Conservation (phyloP, 2,329 filamentous ascomycete species). For the Aureobasidium sp. region DNA sequence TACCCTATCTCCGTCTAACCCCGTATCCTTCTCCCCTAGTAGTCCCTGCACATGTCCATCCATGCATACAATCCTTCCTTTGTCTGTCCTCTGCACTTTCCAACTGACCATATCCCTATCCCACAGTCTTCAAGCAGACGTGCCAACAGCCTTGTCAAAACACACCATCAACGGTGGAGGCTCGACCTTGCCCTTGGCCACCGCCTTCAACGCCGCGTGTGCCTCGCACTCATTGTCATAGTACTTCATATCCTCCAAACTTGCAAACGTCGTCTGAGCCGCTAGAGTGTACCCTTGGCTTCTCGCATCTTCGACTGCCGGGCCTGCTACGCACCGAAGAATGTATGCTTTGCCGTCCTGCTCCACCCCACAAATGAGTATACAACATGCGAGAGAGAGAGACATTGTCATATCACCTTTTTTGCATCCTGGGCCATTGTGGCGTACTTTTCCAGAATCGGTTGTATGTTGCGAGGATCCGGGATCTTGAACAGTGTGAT, state of each 20-base stretch:
- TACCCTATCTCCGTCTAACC: too few relatives aligned
- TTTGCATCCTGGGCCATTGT: constrained; percentile 37
- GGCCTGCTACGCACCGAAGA: constrained; percentile 48
- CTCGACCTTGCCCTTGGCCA: constrained; percentile 26
- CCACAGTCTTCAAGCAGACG: not conserved
- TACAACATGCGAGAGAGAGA: too few relatives aligned
- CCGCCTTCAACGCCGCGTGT: constrained; percentile 45
- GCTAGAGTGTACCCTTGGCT: constrained; percentile 60
- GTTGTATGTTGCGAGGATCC: constrained; percentile 37
- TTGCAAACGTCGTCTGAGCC: constrained; percentile 57
- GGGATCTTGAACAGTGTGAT: constrained; percentile 50
- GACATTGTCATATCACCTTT: constrained; percentile 30
- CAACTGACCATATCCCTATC: not conserved
- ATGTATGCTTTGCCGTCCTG: constrained; percentile 69
- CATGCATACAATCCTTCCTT: too few relatives aligned
- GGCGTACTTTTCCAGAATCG: constrained; percentile 41
- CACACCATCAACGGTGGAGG: constrained; percentile 17
- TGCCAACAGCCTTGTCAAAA: constrained; percentile 12
- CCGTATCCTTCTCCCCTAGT: too few relatives aligned
- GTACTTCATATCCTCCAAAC: constrained; percentile 60
- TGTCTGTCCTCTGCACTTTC: not conserved
- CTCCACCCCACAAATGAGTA: too few relatives aligned
- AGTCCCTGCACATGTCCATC: too few relatives aligned
- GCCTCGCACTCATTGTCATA: constrained; percentile 57
- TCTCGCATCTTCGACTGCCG: constrained; percentile 51